These are phyloP conservation scores for Kwoniella europaea DNA, from an alignment of 768 basidiomycete genomes.

Conservation along the genomic window DNA sequence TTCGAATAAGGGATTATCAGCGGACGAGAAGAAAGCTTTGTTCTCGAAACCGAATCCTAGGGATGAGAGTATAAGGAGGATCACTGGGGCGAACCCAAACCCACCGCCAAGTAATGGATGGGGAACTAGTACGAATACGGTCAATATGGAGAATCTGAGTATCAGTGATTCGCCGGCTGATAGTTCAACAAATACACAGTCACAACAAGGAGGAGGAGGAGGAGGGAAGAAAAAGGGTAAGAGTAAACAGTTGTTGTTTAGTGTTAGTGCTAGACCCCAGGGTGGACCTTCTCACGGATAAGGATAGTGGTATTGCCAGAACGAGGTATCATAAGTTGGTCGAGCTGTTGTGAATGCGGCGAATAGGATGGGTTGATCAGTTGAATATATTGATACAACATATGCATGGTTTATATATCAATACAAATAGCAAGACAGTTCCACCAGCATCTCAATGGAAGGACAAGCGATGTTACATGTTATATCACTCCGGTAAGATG, in stretches of 20 bases:
- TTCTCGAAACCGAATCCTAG: constrained; percentile 46
- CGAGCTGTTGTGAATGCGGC: no score
- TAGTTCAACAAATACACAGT: background rate
- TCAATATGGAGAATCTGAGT: background rate
- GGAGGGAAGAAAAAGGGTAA: constrained; percentile 56
- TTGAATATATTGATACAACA: background rate
- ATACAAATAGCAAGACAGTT: background rate
- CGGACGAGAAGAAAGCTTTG: constrained; percentile 43
- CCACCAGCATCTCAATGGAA: background rate
- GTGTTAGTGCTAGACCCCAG: constrained; percentile 47
- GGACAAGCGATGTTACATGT: constrained; percentile 1
- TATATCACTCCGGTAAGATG: constrained; percentile 45
- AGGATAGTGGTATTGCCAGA: background rate
- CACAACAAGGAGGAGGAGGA: constrained; percentile 21
- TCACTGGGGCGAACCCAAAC: constrained; percentile 28
- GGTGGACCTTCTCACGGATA: constrained; percentile 14
- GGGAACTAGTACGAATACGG: constrained; percentile 2
- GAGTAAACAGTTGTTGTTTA: constrained; percentile 54
- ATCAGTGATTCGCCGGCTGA: constrained; percentile 7
- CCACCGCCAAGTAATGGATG: constrained; percentile 34
- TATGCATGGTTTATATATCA: background rate
- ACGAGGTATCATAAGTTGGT: no score
- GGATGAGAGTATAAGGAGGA: constrained; percentile 50
- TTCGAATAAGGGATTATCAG: constrained; percentile 14
- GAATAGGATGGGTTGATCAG: background rate